Evolutionary conservation across 2,329 filamentous ascomycete genomes (phyloP).

Genomic region (Pseudopithomyces maydicus): DNA sequence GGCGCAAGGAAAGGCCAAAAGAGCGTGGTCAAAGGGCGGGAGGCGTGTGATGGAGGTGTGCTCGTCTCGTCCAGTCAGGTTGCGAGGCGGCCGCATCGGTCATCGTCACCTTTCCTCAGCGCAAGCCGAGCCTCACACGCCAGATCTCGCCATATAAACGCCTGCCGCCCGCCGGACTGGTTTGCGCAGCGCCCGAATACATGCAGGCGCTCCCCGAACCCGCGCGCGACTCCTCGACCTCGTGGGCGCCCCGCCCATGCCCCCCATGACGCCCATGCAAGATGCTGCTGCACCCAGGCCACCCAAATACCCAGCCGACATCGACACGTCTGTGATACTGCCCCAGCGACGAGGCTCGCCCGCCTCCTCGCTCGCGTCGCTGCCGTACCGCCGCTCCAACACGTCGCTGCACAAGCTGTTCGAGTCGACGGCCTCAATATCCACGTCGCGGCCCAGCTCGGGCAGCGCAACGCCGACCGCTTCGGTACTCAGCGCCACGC

Average conservation of each 20-base stretch:
- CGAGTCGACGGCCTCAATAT: slow-evolving; percentile 54
- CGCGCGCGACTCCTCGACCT: slow-evolving; percentile 33
- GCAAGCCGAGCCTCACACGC: slow-evolving; percentile 12
- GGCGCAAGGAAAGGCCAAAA: slow-evolving; percentile 9
- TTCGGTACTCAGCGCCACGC: slow-evolving; percentile 19
- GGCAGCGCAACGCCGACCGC: slow-evolving; percentile 50
- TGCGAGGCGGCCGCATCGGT: slow-evolving; percentile 38
- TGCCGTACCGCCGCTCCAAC: slow-evolving; percentile 60
- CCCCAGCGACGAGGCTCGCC: slow-evolving; percentile 65
- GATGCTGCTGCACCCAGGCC: slow-evolving; percentile 39
- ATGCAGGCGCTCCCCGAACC: slow-evolving; percentile 36
- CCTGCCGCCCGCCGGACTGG: slow-evolving; percentile 8
- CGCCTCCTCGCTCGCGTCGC: slow-evolving; percentile 63
- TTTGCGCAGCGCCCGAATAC: slow-evolving; percentile 27
- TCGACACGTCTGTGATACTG: slow-evolving; percentile 64
- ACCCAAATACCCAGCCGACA: slow-evolving; percentile 59
- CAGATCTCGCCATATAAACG: slow-evolving; percentile 2
- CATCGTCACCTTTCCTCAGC: slow-evolving; percentile 25
- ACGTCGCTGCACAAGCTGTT: slow-evolving; percentile 59
- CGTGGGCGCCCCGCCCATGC: slow-evolving; percentile 44
- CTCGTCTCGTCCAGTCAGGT: slow-evolving; percentile 36
- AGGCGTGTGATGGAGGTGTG: slow-evolving; percentile 33
- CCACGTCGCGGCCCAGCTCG: slow-evolving; percentile 47
- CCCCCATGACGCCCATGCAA: slow-evolving; percentile 48
- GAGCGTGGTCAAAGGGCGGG: slow-evolving; percentile 8